Evolutionary conservation across 805 yeast genomes (phyloP), one percentile per base, ranked within the genome.

Genomic region (Saturnispora sekii): DNA sequence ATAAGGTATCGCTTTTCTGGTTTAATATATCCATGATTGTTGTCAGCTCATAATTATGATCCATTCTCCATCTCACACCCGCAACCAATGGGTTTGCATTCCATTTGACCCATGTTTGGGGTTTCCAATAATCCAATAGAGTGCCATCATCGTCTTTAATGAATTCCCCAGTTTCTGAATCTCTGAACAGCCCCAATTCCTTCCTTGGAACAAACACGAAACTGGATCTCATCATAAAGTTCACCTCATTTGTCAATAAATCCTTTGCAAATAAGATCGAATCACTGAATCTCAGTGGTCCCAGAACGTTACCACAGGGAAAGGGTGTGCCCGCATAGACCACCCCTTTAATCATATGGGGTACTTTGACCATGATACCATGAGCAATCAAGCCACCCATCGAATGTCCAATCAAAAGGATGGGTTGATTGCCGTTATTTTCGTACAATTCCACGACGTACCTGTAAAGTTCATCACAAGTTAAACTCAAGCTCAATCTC

Each of bases 301-400:
- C 96, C 44, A 89, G 61, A 38, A 87, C 84, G 57, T 86, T 86
- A 10, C 88, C 77, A 61, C 96, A 87, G 56, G 84, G 85, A 17
- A 80, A 69, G 2, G 97, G 97, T 0, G 79, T 73, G 1, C 96
- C 97, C 11, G 77, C 90, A 56, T 87, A 89, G 2, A 89, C 62
- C 1, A 89, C 53, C 1, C 93, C 90, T 48, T 89, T 69, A 54
- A 89, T 73, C 36, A 87, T 60, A 11, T 73, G 64, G 0, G 95
- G 88, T 47, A 77, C 73, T 42, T 66, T 65, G 44, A 81, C 83
- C 70, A 89, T 66, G 0, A 83, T 86, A 45, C 82, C 80, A 57
- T 87, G 96, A 0, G 95, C 78, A 6, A 89, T 73, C 31, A 89
- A 58, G 0, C 97, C 97, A 43, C 97, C 97, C 96, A 89, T 88